These are phyloP conservation scores for Metschnikowia anglica DNA, from an alignment of 805 yeast genomes.

Conservation along the genomic window DNA sequence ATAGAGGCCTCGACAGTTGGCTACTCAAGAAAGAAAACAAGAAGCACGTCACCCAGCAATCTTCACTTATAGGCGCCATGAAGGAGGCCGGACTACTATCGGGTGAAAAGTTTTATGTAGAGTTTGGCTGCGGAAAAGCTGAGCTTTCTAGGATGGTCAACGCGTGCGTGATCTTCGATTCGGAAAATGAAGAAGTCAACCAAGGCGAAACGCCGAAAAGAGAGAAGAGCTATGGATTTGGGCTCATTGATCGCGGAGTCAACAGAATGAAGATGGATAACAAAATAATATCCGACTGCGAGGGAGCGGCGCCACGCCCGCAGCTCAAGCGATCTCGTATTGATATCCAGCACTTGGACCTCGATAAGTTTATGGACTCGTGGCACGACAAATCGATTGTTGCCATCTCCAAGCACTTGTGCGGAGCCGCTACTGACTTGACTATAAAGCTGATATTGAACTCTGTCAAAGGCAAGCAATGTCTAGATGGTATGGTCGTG, in stretches of 20 bases:
- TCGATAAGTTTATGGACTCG: slow-evolving; percentile 45
- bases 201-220: background rate
- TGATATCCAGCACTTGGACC: slow-evolving; percentile 74
- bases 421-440: slow-evolving; percentile 93
- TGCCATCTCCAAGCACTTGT: slow-evolving; percentile 82
- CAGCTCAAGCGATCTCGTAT: slow-evolving; percentile 54
- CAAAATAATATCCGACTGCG: slow-evolving; percentile 58
- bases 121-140: slow-evolving; percentile 91
- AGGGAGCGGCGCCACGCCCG: slow-evolving; percentile 27
- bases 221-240: slow-evolving; percentile 37
- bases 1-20: slow-evolving; percentile 38
- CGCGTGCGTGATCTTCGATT: slow-evolving; percentile 31
- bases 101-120: slow-evolving; percentile 47
- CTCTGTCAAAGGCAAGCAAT: slow-evolving; percentile 17
- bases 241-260: slow-evolving; percentile 73
- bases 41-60: slow-evolving; percentile 82
- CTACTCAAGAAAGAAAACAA: slow-evolving; percentile 51
- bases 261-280: slow-evolving; percentile 77
- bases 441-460: slow-evolving; percentile 65
- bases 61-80: slow-evolving; percentile 73
- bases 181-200: slow-evolving; percentile 3
- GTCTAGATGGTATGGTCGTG: slow-evolving; percentile 60
- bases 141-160: slow-evolving; percentile 71
- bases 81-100: slow-evolving; percentile 41
- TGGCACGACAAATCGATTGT: slow-evolving; percentile 34